Conservation (phyloP, 495 filamentous ascomycete genomes). For the Pseudomonodictys pantanalensis region DNA sequence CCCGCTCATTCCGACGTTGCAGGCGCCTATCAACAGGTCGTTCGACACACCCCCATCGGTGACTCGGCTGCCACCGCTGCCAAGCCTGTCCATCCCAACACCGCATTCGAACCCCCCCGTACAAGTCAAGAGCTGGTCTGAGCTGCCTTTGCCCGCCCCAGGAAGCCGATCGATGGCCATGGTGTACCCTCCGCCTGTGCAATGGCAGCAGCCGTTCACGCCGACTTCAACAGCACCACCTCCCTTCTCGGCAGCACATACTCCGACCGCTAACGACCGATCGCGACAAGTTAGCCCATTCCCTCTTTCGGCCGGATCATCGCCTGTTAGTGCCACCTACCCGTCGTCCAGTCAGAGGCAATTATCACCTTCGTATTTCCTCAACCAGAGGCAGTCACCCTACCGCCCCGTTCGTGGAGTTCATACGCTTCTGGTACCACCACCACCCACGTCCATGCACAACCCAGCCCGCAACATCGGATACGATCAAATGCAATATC, state of each 20-base stretch:
- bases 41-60: conserved; percentile 35
- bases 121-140: conserved; percentile 35
- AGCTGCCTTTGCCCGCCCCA: conserved; percentile 48
- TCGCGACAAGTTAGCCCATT: conserved; percentile 43
- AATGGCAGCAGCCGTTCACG: conserved; percentile 48
- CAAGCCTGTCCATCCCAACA: conserved; percentile 49
- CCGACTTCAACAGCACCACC: conserved; percentile 52
- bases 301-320: conserved; percentile 38
- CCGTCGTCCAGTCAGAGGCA: conserved; percentile 47
- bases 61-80: conserved; percentile 57
- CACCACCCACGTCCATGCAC: conserved; percentile 74
- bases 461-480: conserved; percentile 61
- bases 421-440: conserved; percentile 83
- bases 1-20: conserved; percentile 33
- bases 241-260: conserved; percentile 44
- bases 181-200: conserved; percentile 52
- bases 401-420: conserved; percentile 89
- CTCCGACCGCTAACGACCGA: conserved; percentile 31
- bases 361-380: conserved; percentile 61
- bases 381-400: conserved; percentile 70
- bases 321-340: conserved; percentile 35
- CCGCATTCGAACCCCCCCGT: conserved; percentile 37
- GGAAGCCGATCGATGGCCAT: conserved; percentile 57
- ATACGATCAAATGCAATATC: conserved; percentile 92
- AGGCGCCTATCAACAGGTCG: conserved; percentile 9